Base-by-base conservation (phyloP, 2,329 filamentous ascomycete species). In the Graphium sp. region DNA sequence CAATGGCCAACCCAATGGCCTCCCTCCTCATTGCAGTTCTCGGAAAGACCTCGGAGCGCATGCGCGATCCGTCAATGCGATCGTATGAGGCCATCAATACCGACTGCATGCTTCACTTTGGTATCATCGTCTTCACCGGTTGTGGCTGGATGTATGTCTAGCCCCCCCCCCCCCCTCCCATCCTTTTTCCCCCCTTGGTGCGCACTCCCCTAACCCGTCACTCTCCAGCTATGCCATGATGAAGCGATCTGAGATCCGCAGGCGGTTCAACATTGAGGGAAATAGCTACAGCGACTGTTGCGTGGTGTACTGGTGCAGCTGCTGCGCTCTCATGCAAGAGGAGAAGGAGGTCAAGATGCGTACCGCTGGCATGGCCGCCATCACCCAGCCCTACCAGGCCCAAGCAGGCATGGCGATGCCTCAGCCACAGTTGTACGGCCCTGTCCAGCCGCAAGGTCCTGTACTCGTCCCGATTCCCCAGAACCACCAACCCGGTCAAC, bases 261-360 rank as follows among this genome's bases (percentile, higher is more conserved):
- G 62, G 30, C 53, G 50, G 22, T 68, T 63, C 47, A 54, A 53
- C 37, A 68, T 73, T 40, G 44, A 60, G 25, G 66, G 66, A 20
- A 52, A 48, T 26, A 52, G 51, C 21, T 44, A 43, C 33, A 45
- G 45, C 19, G 67, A 73, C 42, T 73, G 56, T 47, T 60, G 58
- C 38, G 43, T 49, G n/a, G 48, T 57, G 10, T 68, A 50, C 44
- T 72, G 58, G 49, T 73, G 67, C 43, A 43, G 52, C 20, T 70
- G 64, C 54, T 73, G 67, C 40, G 52, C 55, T 5, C 45, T 70
- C 32, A 54, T 70, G 36, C 68, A 74, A 49, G 56, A 70, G 32
- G 64, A 71, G 33, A 66, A 67, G 37, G 67, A 73, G 40, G 55
- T 60, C 25, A 40, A 43, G 32, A 27, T 25, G 5, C 46, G 47